Conservation (phyloP, 768 basidiomycete genomes). For the Lentinus tigrinus region DNA sequence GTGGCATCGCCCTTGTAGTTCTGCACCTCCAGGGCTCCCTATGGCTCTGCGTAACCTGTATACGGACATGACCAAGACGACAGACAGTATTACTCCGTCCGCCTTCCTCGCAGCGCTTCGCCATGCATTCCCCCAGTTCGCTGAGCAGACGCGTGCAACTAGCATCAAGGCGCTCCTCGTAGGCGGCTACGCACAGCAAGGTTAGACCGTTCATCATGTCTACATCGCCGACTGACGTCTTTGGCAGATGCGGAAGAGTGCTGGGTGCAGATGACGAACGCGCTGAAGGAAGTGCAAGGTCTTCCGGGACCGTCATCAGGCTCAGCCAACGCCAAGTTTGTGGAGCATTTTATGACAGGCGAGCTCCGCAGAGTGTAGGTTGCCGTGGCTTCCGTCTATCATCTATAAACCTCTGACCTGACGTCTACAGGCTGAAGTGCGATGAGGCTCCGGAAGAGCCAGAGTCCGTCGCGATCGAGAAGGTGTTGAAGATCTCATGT, state of each 20-base stretch:
- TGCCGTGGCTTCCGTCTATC: background rate
- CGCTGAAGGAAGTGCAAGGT: slow-evolving; percentile 69
- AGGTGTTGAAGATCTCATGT: slow-evolving; percentile 86
- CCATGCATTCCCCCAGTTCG: slow-evolving; percentile 86
- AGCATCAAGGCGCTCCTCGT: slow-evolving; percentile 37
- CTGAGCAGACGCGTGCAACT: slow-evolving; percentile 52
- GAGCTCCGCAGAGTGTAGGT: slow-evolving; percentile 71
- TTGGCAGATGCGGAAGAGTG: slow-evolving; percentile 87
- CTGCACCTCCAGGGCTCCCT: slow-evolving; percentile 32
- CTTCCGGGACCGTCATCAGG: slow-evolving; percentile 25
- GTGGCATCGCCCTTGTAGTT: slow-evolving; percentile 1
- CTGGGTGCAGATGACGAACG: slow-evolving; percentile 71
- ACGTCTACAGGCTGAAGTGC: slow-evolving; percentile 60
- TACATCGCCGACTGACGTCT: background rate
- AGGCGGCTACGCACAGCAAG: slow-evolving; percentile 76
- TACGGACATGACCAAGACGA: slow-evolving; percentile 67
- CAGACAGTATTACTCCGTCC: slow-evolving; percentile 70
- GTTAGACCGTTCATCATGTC: slow-evolving; percentile 19
- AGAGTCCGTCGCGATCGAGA: slow-evolving; percentile 59
- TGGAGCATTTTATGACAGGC: slow-evolving; percentile 81
- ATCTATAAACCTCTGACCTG: background rate
- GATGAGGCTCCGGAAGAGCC: slow-evolving; percentile 83
- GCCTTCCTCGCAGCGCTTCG: slow-evolving; percentile 71
- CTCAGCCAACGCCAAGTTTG: slow-evolving; percentile 53
- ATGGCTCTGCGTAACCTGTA: slow-evolving; percentile 70